These are phyloP conservation scores for Nothomitra cinnamomea DNA, from an alignment of 2,329 filamentous ascomycete genomes.

Conservation along the genomic window DNA sequence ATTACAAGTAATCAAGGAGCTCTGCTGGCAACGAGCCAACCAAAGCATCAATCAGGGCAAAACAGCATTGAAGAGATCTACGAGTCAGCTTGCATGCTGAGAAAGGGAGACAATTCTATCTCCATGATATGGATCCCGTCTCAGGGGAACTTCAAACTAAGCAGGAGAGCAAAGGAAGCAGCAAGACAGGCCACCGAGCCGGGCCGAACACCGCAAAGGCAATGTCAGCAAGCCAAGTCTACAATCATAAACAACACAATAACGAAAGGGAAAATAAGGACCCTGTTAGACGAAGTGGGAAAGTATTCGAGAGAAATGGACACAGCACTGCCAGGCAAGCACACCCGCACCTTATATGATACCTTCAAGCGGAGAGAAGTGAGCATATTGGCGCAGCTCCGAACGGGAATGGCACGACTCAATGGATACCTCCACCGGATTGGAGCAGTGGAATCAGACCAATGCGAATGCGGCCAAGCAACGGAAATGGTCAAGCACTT, in stretches of 20 bases:
- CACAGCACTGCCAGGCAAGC: too few species aligned
- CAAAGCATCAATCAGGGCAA: background rate
- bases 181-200: background rate
- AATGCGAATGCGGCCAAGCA: too few species aligned
- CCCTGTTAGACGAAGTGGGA: background rate
- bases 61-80: background rate
- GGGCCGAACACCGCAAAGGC: background rate
- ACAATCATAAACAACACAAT: background rate
- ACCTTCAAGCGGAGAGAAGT: background rate
- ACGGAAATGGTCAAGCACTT: too few species aligned
- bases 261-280: background rate
- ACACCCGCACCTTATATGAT: background rate
- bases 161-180: background rate
- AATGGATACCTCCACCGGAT: too few species aligned
- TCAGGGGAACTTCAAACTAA: background rate
- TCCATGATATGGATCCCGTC: background rate
- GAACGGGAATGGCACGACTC: too few species aligned
- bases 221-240: background rate
- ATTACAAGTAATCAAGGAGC: too few species aligned
- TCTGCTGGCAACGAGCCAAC: background rate
- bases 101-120: background rate
- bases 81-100: background rate
- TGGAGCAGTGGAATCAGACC: too few species aligned
- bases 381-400: background rate
- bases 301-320: background rate